A percentile compares a stretch with the other conserved stretches of the same genome.
Evolutionary conservation across 1,284 basidiomycete species (phyloP).

Genomic region (Inonotus hispidus): DNA sequence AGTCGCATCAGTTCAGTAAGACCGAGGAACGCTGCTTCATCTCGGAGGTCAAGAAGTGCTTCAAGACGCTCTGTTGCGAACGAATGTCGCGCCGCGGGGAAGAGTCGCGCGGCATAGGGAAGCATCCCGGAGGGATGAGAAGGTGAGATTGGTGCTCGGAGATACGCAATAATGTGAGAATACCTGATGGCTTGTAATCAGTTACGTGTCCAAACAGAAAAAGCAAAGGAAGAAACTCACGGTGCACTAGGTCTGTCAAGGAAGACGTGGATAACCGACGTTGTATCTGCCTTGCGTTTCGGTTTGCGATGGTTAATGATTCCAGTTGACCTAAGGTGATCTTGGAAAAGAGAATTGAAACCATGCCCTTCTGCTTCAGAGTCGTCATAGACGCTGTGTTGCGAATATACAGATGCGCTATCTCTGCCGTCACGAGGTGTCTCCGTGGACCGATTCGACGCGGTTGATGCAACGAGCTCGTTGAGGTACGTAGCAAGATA

Average conservation of each 20-base stretch:
- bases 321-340: conserved; percentile 56
- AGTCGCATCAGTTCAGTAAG: conserved; percentile 55
- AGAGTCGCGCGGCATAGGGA: conserved; percentile 53
- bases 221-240: conserved; percentile 40
- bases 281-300: conserved; percentile 25
- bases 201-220: not conserved
- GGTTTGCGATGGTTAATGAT: conserved; percentile 33
- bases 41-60: conserved; percentile 61
- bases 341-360: conserved; percentile 39
- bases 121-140: conserved; percentile 46
- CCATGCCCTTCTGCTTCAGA: conserved; percentile 31
- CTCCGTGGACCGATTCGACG: conserved; percentile 17
- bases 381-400: conserved; percentile 30
- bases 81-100: conserved; percentile 27
- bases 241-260: conserved; percentile 73
- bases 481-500: conserved; percentile 53
- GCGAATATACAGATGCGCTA: conserved; percentile 39
- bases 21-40: conserved; percentile 67
- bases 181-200: conserved; percentile 41
- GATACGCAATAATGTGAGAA: conserved; percentile 60
- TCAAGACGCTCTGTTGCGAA: conserved; percentile 47
- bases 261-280: conserved; percentile 61
- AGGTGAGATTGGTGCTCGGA: conserved; percentile 47
- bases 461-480: conserved; percentile 36
- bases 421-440: conserved; percentile 27